phyloP scores from a whole-genome alignment of 495 filamentous ascomycete genomes.

The Neurospora sp. region DNA sequence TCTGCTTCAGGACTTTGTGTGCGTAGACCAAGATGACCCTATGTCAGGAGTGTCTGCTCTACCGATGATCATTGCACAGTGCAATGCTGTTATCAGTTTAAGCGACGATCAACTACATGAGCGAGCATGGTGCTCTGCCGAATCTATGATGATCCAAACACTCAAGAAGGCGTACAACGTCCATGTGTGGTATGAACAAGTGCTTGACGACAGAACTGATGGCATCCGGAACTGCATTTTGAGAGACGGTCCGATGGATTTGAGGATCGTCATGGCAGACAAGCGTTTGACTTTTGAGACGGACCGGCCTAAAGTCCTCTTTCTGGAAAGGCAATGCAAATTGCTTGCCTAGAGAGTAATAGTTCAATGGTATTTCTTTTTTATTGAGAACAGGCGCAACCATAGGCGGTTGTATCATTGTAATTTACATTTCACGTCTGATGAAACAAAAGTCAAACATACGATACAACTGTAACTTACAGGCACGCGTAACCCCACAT shows the following conservation, averaged over 20 bases:
- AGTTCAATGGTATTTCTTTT: too few relatives aligned
- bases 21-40: slow-evolving; percentile 19
- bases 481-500: not conserved
- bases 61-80: slow-evolving; percentile 18
- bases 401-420: not conserved
- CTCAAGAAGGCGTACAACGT: slow-evolving; percentile 5
- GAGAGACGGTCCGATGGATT: not conserved
- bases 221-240: not conserved
- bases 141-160: slow-evolving; percentile 9
- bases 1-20: slow-evolving; percentile 14
- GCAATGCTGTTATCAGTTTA: slow-evolving; percentile 19
- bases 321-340: slow-evolving; percentile 16
- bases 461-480: not conserved
- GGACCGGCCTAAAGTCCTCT: slow-evolving; percentile 17
- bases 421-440: not conserved
- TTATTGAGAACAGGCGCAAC: not conserved
- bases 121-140: slow-evolving; percentile 19
- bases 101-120: slow-evolving; percentile 8
- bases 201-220: not conserved
- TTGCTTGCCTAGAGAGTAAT: not conserved
- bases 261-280: slow-evolving; percentile 7
- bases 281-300: slow-evolving; percentile 15
- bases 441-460: not conserved
- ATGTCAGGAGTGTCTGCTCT: slow-evolving; percentile 13
- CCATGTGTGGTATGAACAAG: slow-evolving; percentile 18